Conservation (phyloP, 768 basidiomycete genomes). For the Phaeotremella fagi region DNA sequence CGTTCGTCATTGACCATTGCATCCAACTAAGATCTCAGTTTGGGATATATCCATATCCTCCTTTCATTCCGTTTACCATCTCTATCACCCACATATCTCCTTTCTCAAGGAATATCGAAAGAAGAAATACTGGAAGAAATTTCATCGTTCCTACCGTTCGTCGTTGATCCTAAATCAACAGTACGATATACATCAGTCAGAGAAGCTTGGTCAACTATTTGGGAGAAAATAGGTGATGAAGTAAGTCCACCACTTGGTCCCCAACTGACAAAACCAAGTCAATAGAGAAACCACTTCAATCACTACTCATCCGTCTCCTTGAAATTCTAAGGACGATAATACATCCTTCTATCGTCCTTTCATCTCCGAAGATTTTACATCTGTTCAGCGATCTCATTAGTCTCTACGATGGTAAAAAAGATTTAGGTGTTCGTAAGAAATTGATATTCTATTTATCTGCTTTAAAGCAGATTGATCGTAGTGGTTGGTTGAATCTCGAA, state of each 20-base stretch:
- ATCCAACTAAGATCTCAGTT: constrained; percentile 2
- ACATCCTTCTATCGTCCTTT: constrained; percentile 30
- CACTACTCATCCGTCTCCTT: constrained; percentile 21
- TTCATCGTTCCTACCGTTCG: constrained; percentile 24
- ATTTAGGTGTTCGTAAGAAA: constrained; percentile 21
- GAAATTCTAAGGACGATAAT: constrained; percentile 8
- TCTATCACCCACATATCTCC: constrained; percentile 9
- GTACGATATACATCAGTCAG: constrained; percentile 19
- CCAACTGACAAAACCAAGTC: neutral
- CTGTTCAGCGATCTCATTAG: constrained; percentile 28
- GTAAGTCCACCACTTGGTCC: constrained; percentile 2
- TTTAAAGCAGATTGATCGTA: constrained; percentile 13
- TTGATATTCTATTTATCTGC: constrained; percentile 33
- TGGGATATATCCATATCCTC: constrained; percentile 34
- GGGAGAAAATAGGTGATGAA: constrained; percentile 27
- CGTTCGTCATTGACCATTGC: neutral
- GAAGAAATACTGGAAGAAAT: constrained; percentile 20
- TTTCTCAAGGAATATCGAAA: neutral
- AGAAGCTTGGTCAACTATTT: constrained; percentile 31
- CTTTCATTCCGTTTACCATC: constrained; percentile 33
- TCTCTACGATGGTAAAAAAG: constrained; percentile 20
- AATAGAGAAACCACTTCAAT: neutral
- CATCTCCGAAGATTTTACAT: constrained; percentile 3
- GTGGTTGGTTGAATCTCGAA: constrained; percentile 31
- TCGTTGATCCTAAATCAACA: constrained; percentile 36